Base-by-base conservation (phyloP, 345 rosid genomes). In the Adansonia digitata region DNA sequence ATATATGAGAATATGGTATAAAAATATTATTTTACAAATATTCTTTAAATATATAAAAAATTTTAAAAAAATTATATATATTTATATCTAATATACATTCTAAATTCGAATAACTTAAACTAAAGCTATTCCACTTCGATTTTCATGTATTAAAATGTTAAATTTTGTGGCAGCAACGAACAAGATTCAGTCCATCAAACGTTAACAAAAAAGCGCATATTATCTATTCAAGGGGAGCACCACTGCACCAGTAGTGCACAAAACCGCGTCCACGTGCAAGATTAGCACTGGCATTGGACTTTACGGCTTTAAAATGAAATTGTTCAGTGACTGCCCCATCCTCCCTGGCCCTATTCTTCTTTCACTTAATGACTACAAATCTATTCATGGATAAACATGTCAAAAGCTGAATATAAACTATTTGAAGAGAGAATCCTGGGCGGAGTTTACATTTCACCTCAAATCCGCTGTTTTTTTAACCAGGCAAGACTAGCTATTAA, bases 251-350 rank as follows among this genome's bases (percentile, higher is more conserved):
- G n/a, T n/a, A n/a, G n/a, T n/a, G 0, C 9, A 18, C 11, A 40
- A 20, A 22, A 40, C 45, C 72, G 69, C 35, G 18, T 55, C 27
- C 55, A 74, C 65, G 69, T 74, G 67, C 40, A 75, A 5, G 69
- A 46, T 31, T 14, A 27, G 67, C 72, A 64, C 48, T 74, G 56
- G 75, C 77, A 77, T n/a, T 75, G 52, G 26, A 39, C 75, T 83
- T 76, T 48, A 73, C 67, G 70, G 76, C 78, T 51, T 46, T 18
- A 48, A 69, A 17, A 11, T 7, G 37, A 20, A 9, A 35, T n/a
- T 57, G 18, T 55, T 72, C 48, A n/a, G 69, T 48, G 20, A 26
- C 62, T 35, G 51, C 29, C 4, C 51, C 45, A 7, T 20, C 48
- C 48, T 9, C 46, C 60, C 29, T 40, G 45, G 9, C n/a, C 34